Base-by-base conservation (phyloP, 306 rosid genomes). In the Trichosanthes truncata region DNA sequence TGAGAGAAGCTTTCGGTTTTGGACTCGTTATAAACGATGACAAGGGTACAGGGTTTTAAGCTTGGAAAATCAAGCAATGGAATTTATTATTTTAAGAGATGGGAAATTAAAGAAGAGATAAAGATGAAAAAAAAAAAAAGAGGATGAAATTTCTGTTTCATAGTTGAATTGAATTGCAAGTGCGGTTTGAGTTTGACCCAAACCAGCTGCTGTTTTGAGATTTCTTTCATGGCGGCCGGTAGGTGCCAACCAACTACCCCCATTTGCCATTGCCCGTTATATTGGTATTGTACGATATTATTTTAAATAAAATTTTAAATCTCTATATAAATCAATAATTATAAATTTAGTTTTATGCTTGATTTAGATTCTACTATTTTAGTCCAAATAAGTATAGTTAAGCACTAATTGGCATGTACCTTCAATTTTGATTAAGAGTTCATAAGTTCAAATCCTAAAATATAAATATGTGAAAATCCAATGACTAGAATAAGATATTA, bases 191-290 rank as follows among this genome's bases (percentile, higher is more conserved):
- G 76, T 43, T 69, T 69, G 76, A 69, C 76, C 76, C 51, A 43
- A 69, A 69, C n/a, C 36, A 40, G 18, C 51, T 67, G 74, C 74
- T 20, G 18, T 67, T 40, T 38, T 67, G 12, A 36, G 49, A 67
- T 67, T 68, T 68, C 75, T 41, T 40, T 38, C 40, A 53, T 68
- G 75, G 75, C 75, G 75, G 75, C 52, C 18, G 75, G 75, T 68
- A 1, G 52, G 75, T 68, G 75, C 52, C 33, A 40, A 68, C 69
- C 74, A 66, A 67, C 74, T 7, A 49, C 53, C 53, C 53, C 53
- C 53, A 12, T 48, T 45, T 1, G n/a, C 40, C 40, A 36, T 29
- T 29, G 33, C 48, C 10, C 9, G 1, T 46, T 46, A 1, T 46
- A 1, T 46, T 46, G 3, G 0, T 46, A 11, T 46, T 13, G 4